Evolutionary conservation across 495 filamentous ascomycete genomes (phyloP).

Genomic region (Lophium mytilinum): DNA sequence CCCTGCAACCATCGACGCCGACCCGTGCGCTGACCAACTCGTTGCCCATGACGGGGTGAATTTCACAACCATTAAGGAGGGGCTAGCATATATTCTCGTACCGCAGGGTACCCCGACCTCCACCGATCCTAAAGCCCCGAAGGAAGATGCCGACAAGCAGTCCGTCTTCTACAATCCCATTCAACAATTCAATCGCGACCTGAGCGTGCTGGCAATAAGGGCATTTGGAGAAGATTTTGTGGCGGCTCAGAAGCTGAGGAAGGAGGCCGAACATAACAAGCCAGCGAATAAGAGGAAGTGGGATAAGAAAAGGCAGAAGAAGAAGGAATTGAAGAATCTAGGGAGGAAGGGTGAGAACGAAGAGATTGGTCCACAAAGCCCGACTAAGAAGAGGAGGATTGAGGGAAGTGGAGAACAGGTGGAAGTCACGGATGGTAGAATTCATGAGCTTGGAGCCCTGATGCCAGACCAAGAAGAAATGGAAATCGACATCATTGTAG

Average conservation of each 20-base stretch:
- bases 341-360: background rate
- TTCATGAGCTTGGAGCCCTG: too few species aligned
- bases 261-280: conserved; percentile 36
- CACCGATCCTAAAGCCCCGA: conserved; percentile 21
- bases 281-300: conserved; percentile 9
- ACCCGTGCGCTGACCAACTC: conserved; percentile 26
- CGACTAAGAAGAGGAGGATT: background rate
- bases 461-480: background rate
- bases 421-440: too few species aligned
- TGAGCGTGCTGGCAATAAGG: conserved; percentile 85
- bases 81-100: conserved; percentile 57
- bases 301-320: conserved; percentile 1
- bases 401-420: background rate
- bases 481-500: background rate
- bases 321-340: background rate
- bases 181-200: conserved; percentile 95
- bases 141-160: conserved; percentile 49
- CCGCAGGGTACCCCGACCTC: conserved; percentile 42
- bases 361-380: background rate
- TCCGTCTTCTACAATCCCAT: conserved; percentile 98
- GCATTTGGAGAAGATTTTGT: conserved; percentile 66
- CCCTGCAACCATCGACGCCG: conserved; percentile 8
- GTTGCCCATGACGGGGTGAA: conserved; percentile 42
- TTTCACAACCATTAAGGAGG: conserved; percentile 61
- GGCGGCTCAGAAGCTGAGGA: conserved; percentile 29